Evolutionary conservation across 495 filamentous ascomycete species (phyloP).

Genomic region (Penicillium tannophilum): DNA sequence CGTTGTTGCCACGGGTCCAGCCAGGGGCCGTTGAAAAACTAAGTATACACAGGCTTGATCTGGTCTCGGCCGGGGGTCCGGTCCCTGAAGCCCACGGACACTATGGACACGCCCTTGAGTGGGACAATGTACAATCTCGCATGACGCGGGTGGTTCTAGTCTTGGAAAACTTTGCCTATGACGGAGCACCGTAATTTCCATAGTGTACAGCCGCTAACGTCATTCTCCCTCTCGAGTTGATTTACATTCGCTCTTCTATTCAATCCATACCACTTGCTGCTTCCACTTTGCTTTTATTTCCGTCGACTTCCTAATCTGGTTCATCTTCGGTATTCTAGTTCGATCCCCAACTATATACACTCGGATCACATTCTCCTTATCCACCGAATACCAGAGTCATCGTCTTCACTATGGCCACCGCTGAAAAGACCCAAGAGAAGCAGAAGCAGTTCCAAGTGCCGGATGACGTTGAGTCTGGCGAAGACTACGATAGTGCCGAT

Average conservation of each 20-base stretch:
- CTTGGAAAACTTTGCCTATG: not conserved
- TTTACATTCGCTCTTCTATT: constrained; percentile 4
- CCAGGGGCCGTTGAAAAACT: not conserved
- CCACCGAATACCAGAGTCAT: not conserved
- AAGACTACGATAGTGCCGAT: constrained; percentile 41
- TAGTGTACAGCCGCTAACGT: constrained; percentile 30
- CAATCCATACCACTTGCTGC: constrained; percentile 19
- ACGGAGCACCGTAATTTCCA: not conserved
- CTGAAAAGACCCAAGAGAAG: constrained; percentile 40
- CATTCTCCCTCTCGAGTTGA: constrained; percentile 18
- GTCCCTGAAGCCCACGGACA: not conserved
- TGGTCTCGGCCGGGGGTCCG: not conserved
- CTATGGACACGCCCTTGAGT: not conserved
- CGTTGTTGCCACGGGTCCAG: constrained; percentile 25
- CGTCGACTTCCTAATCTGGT: not conserved
- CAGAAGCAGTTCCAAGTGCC: constrained; percentile 35
- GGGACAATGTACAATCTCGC: constrained; percentile 8
- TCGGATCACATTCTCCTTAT: not conserved
- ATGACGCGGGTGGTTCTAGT: constrained; percentile 17
- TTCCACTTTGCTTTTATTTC: constrained; percentile 6
- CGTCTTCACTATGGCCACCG: constrained; percentile 40
- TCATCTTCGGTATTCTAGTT: constrained; percentile 5
- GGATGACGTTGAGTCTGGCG: constrained; percentile 45
- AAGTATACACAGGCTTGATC: not conserved
- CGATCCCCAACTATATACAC: not conserved